Evolutionary conservation across 2,329 filamentous ascomycete species (phyloP), one percentile per base, ranked within the genome.

Genomic region (Thermochaetoides dissita): DNA sequence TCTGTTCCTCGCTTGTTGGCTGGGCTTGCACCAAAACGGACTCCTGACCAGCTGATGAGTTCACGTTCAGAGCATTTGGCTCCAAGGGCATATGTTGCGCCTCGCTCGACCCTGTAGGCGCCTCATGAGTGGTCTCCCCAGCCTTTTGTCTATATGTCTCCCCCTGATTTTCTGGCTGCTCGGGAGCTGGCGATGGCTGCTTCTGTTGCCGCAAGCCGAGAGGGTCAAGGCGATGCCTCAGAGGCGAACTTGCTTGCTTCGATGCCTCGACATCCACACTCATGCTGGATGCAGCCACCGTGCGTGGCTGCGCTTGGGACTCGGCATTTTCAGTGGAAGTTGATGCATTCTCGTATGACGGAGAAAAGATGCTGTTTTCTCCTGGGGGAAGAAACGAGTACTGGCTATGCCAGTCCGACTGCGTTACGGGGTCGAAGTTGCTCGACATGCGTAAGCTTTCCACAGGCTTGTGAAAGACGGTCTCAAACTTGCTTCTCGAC

Each of bases 201-300:
- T 64, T 66, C 24, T 61, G 59, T 38, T 62, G 61, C 37, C 63
- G 61, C 12, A 67, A 50, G 32, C 63, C 64, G 34, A 67, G 53
- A 8, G 63, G 62, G 46, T 68, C 64, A 8, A 63, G 49, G 42
- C 58, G 61, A 37, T 62, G 61, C 44, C 48, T 54, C 32, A 63
- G 50, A 8, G 61, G 57, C 4, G 64, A 60, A 40, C 44, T 53
- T 31, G 51, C 59, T 53, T 72, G 80, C 70, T 53, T 80, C 75
- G 6, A 79, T 11, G 40, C 75, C 46, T 82, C 83, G 50, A 86
- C 66, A 30, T 76, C 76, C 37, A 86, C 67, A 30, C 71, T 65
- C 55, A 57, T 60, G 38, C 55, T 58, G 32, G 59, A 55, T 38
- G 55, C 56, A 44, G 57, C 58, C 45, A 59, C 55, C 32, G 59